Conservation (phyloP, 306 rosid species). For the Chamaecrista fasciculata region DNA sequence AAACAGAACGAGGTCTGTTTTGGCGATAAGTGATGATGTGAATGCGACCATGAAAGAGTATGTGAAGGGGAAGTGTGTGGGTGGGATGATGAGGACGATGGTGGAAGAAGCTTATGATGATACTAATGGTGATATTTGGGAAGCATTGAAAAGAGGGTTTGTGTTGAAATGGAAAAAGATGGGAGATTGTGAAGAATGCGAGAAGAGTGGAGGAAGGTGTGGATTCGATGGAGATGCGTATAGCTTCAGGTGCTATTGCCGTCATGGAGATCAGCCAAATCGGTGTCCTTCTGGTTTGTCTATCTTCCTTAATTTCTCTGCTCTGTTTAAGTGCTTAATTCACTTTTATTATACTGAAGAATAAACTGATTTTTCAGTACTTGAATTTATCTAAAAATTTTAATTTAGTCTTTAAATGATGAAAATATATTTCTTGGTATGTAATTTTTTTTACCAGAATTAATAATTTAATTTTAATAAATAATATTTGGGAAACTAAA, state of each 20-base stretch:
- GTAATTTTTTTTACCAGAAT: too few species aligned
- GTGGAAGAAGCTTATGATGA: neutral
- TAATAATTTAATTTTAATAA: too few species aligned
- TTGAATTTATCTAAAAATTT: too few species aligned
- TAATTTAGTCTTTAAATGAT: too few species aligned
- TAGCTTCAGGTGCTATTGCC: slow-evolving; percentile 46
- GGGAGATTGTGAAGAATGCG: slow-evolving; percentile 30
- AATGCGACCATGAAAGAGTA: neutral
- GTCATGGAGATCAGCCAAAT: slow-evolving; percentile 26
- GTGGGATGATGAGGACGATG: neutral
- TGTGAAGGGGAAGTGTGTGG: slow-evolving; percentile 16
- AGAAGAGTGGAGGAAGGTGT: slow-evolving; percentile 36
- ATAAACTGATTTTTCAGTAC: too few species aligned
- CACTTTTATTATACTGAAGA: too few species aligned
- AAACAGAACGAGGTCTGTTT: slow-evolving; percentile 18
- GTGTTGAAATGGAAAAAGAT: slow-evolving; percentile 39
- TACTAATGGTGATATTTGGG: neutral
- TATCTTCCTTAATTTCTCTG: too few species aligned
- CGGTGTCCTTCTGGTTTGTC: slow-evolving; percentile 35
- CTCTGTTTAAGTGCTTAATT: too few species aligned
- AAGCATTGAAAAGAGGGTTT: slow-evolving; percentile 41
- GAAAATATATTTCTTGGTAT: too few species aligned
- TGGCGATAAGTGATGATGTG: slow-evolving; percentile 10
- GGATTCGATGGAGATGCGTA: slow-evolving; percentile 23
- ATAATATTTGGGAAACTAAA: too few species aligned